phyloP scores from a whole-genome alignment of 2,329 filamentous ascomycete genomes.

The Coleophoma cylindrospora region DNA sequence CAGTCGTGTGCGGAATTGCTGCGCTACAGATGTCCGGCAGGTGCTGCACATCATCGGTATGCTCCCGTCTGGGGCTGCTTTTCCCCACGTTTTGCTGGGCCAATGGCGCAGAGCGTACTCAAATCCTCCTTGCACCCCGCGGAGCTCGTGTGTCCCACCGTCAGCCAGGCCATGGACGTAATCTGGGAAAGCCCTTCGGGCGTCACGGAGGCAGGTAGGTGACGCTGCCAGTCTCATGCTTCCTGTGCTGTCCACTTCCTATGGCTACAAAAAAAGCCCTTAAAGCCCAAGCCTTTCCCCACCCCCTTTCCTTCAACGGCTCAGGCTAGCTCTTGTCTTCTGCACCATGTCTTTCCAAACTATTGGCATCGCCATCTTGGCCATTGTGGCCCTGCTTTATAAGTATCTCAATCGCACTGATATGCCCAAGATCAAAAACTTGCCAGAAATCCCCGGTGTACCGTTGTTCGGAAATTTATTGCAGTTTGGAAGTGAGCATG shows the following conservation, averaged over 20 bases:
- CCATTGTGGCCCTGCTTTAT: slow-evolving; percentile 17
- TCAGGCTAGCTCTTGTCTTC: background rate
- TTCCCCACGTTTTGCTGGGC: background rate
- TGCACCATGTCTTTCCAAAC: slow-evolving; percentile 1
- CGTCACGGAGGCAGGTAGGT: background rate
- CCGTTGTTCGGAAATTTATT: slow-evolving; percentile 60
- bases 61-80: background rate
- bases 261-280: too few species aligned
- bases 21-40: too few species aligned
- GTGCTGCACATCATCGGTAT: background rate
- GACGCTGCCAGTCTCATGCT: background rate
- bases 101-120: background rate
- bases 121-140: background rate
- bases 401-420: slow-evolving; percentile 43
- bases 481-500: slow-evolving; percentile 53
- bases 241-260: too few species aligned
- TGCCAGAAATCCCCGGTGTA: slow-evolving; percentile 56
- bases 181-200: background rate
- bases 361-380: slow-evolving; percentile 20
- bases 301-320: background rate
- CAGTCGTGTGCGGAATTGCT: too few species aligned
- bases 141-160: too few species aligned
- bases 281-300: background rate
- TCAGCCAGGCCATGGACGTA: background rate
- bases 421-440: slow-evolving; percentile 52